phyloP scores from a whole-genome alignment of 225 moss, liverwort and hornwort species.

The Takakia lepidozioides region DNA sequence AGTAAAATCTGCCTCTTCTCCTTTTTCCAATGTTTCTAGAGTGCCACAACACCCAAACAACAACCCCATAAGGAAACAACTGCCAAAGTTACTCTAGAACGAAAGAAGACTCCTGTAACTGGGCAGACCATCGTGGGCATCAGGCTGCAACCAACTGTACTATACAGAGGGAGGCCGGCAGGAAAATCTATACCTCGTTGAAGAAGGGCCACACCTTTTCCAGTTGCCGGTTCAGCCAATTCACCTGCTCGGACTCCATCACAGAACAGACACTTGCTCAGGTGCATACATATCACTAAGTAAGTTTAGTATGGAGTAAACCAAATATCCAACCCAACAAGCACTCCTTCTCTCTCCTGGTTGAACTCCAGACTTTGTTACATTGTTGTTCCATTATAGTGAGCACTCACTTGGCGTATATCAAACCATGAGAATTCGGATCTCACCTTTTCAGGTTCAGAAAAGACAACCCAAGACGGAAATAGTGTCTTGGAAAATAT shows the following conservation, averaged over 20 bases:
- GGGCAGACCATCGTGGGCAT: too few species aligned
- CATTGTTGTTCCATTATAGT: too few species aligned
- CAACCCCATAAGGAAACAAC: too few species aligned
- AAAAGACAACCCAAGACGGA: constrained; percentile 5
- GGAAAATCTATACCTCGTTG: constrained; percentile 9
- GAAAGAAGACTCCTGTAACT: too few species aligned
- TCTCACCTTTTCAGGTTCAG: constrained; percentile 7
- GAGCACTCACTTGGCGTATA: background rate
- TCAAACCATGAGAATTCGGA: background rate
- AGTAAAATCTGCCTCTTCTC: too few species aligned
- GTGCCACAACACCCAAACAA: too few species aligned
- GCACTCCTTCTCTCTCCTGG: background rate
- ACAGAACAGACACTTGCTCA: background rate
- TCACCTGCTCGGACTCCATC: background rate
- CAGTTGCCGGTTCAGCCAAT: constrained; percentile 8
- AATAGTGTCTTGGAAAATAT: background rate
- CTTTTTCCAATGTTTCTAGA: too few species aligned
- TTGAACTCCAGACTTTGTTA: background rate
- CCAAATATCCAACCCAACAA: background rate
- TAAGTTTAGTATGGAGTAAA: too few species aligned
- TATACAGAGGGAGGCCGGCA: too few species aligned
- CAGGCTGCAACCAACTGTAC: too few species aligned
- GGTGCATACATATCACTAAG: background rate
- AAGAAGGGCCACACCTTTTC: constrained; percentile 9
- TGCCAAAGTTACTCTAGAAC: too few species aligned